Evolutionary conservation across 768 basidiomycete genomes (phyloP), one percentile per base, ranked within the genome.

Genomic region (Boletales sp.): DNA sequence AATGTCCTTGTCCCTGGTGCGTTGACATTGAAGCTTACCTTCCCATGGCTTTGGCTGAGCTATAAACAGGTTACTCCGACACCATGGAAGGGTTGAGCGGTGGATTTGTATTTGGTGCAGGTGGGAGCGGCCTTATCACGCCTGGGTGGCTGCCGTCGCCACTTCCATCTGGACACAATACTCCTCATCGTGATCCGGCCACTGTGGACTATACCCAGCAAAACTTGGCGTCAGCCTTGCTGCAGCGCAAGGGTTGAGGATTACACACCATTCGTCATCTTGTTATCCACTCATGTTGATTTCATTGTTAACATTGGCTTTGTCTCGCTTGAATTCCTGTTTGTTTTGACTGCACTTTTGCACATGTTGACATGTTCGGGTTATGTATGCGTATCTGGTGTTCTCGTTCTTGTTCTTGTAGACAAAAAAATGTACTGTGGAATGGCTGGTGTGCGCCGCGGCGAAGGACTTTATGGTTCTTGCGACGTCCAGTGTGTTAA

Each of bases 61-160:
- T 32, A 21, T 53, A 18, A 37, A 38, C 53, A 91, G 90, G 90
- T 4, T 92, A 88, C 60, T 79, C 81, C 37, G 87, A 87, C 57
- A 77, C 84, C 17, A 77, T 90, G 74, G 90, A 92, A 65, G 88
- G 87, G 6, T 72, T 93, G 12, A 86, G 83, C 51, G 90, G 89
- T 19, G 90, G 90, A 7, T 92, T 93, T 64, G 83, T 91, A 18
- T 93, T 84, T 57, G 90, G 90, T 10, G 80, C 84, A 7, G 87
- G 87, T 28, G 90, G 89, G 17, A 90, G 86, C 58, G 90, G 88
- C 30, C 70, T 90, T 48, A 91, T 91, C 58, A 90, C 90, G 9
- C 88, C 89, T 1, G 75, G 80, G 18, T 72, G 82, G 63, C 77
- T 82, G 30, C 64, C 74, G 37, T 82, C 85, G 10, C 84, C 86